Base-by-base conservation (phyloP, 441 rosid species). In the Daphne laureola region DNA sequence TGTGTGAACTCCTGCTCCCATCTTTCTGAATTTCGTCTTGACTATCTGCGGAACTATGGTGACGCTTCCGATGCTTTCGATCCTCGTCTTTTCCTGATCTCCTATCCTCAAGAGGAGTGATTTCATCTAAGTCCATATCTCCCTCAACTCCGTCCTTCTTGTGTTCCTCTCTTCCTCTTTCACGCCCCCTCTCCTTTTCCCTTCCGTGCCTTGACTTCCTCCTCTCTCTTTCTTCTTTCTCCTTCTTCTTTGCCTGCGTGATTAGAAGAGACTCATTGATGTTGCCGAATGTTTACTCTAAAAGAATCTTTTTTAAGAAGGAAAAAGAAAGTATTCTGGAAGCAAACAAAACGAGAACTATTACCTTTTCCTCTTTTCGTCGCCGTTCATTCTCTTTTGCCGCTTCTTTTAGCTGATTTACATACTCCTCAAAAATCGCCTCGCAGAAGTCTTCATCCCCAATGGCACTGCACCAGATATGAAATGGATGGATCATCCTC, bases 361-460 rank as follows among this genome's bases (percentile, higher is more conserved):
- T 18, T 71, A 83, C 90, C 84, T 76, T 81, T 45, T 75, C 81
- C 62, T 70, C 78, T 62, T 74, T 81, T 25, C 70, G 63, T 68
- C 65, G 67, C 51, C 66, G 66, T 51, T 76, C 79, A 48, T 65
- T 57, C 57, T 73, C 81, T 73, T 67, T 72, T 46, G 76, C 71
- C 47, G 70, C 75, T 55, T 82, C 92, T 66, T 73, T 74, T 55
- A 84, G 78, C 54, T 75, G 73, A 27, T 60, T 59, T 15, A 76
- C 52, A 13, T 78, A 76, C 58, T 82, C 83, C 47, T 79, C 79
- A 46, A 78, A 82, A 51, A 73, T 73, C 49, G 56, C 78, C 75
- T 57, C 72, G 62, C 81, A 69, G 51, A 74, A 64, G 70, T 57
- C 67, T 61, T 84, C 92, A 16, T 84, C 84, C 52, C 79, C 80